phyloP scores from a whole-genome alignment of 2,329 filamentous ascomycete species.

The Trichoderma harzianum region DNA sequence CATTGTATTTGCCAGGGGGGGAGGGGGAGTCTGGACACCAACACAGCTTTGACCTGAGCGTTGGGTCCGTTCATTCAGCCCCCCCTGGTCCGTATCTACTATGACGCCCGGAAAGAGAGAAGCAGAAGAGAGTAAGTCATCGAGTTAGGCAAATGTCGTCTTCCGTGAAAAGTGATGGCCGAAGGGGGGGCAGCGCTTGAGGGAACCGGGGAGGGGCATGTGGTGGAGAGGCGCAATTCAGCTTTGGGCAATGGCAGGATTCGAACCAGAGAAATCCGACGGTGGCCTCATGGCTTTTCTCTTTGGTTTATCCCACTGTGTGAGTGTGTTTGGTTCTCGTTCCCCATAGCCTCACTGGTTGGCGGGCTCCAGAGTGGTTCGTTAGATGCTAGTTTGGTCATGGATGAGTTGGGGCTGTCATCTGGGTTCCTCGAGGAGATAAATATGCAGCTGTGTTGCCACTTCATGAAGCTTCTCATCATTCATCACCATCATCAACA shows the following conservation, averaged over 20 bases:
- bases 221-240: conserved; percentile 8
- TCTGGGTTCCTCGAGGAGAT: background rate
- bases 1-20: background rate
- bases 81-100: background rate
- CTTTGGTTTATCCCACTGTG: background rate
- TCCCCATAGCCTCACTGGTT: conserved; percentile 10
- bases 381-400: background rate
- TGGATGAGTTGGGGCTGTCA: background rate
- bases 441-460: conserved; percentile 6
- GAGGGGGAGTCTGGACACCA: background rate
- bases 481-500: background rate
- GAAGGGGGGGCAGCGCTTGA: background rate
- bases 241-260: conserved; percentile 8
- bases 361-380: background rate
- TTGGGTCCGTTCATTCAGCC: background rate
- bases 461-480: background rate
- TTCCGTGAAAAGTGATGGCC: conserved; percentile 12
- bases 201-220: background rate
- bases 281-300: background rate
- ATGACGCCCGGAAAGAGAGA: background rate
- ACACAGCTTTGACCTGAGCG: background rate
- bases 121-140: background rate
- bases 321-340: background rate
- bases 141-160: conserved; percentile 7
- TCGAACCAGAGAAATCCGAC: background rate